Evolutionary conservation across 2,329 filamentous ascomycete genomes (phyloP).

Genomic region (Cercospora beticola): DNA sequence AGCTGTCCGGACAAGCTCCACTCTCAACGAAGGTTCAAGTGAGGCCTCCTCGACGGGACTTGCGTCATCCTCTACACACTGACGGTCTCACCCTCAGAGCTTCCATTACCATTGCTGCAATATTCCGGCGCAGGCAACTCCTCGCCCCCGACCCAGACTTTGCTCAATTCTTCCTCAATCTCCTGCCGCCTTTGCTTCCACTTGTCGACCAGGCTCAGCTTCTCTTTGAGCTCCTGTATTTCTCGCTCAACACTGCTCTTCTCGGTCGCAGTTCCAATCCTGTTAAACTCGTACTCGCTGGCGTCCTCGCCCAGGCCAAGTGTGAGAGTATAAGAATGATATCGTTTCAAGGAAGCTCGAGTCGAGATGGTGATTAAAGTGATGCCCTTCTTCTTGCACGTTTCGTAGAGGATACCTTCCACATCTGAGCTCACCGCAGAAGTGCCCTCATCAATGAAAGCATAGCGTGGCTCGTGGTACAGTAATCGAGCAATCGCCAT

Average conservation of each 20-base stretch:
- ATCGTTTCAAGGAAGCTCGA: slow-evolving; percentile 88
- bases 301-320: slow-evolving; percentile 77
- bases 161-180: slow-evolving; percentile 77
- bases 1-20: not conserved
- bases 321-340: slow-evolving; percentile 87
- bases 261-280: slow-evolving; percentile 89
- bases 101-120: slow-evolving; percentile 11
- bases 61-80: slow-evolving; percentile 4
- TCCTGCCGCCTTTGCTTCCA: slow-evolving; percentile 77
- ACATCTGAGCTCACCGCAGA: slow-evolving; percentile 93
- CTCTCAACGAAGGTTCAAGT: not conserved
- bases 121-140: slow-evolving; percentile 27
- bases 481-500: slow-evolving; percentile 87
- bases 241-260: slow-evolving; percentile 93
- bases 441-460: slow-evolving; percentile 92
- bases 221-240: slow-evolving; percentile 76
- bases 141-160: slow-evolving; percentile 58
- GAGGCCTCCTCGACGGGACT: not conserved
- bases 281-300: slow-evolving; percentile 89
- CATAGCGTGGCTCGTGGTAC: slow-evolving; percentile 93
- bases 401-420: slow-evolving; percentile 89
- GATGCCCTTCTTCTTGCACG: slow-evolving; percentile 87
- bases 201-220: slow-evolving; percentile 75
- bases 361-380: slow-evolving; percentile 93
- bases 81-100: slow-evolving; percentile 19